These are phyloP conservation scores for Phialophora verrucosa DNA, from an alignment of 2,329 filamentous ascomycete genomes.

Conservation along the genomic window DNA sequence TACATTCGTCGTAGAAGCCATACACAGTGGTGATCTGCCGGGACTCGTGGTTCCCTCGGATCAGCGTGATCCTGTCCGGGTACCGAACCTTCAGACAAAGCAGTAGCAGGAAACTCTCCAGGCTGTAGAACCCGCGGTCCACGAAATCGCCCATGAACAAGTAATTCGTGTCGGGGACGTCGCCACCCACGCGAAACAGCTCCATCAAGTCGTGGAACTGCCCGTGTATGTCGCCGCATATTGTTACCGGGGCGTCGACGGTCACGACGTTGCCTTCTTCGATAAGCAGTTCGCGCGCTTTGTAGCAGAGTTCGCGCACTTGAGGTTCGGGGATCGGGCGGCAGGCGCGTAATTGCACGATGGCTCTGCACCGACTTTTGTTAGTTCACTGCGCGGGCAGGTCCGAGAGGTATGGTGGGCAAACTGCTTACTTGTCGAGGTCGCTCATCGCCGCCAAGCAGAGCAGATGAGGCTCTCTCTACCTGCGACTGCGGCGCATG, in stretches of 20 bases:
- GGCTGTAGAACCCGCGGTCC: conserved; percentile 95
- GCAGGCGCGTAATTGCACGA: conserved; percentile 92
- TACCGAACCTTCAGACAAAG: conserved; percentile 97
- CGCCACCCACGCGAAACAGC: conserved; percentile 88
- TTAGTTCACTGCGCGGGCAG: background rate
- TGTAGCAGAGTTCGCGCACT: conserved; percentile 96
- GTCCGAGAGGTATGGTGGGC: background rate
- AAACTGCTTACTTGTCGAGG: conserved; percentile 75
- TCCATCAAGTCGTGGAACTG: conserved; percentile 98
- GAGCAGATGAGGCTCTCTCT: conserved; percentile 23
- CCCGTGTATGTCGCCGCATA: conserved; percentile 96
- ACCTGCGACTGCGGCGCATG: conserved; percentile 27
- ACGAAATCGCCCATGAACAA: conserved; percentile 99
- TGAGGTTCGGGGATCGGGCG: conserved; percentile 93
- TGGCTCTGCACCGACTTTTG: conserved; percentile 69
- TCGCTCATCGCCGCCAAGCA: conserved; percentile 73
- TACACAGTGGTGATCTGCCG: conserved; percentile 97
- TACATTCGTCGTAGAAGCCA: conserved; percentile 96
- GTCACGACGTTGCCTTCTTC: conserved; percentile 98
- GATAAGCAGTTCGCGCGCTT: conserved; percentile 91
- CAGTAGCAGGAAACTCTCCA: conserved; percentile 94
- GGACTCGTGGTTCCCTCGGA: conserved; percentile 93
- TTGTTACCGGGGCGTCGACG: conserved; percentile 93
- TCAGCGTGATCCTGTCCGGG: conserved; percentile 94
- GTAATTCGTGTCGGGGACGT: conserved; percentile 94